Conservation (phyloP, 176 grass and related monocot species). For the Hordeum vulgare region MorexV3_pseudomolecules_assembly NC_058521.1:542739480-542739979, state of each 20-base stretch:
- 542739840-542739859: constrained; percentile 85
- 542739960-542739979: constrained; percentile 72
- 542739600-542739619: constrained; percentile 57
- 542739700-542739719: constrained; percentile 68
- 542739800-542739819: constrained; percentile 24
- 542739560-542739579: constrained; percentile 81
- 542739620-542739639: constrained; percentile 50
- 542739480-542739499: constrained; percentile 59
- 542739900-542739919: constrained; percentile 71
- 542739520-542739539: constrained; percentile 31
- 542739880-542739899: constrained; percentile 70
- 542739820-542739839: constrained; percentile 62
- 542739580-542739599: constrained; percentile 81
- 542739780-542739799: constrained; percentile 17
- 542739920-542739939: constrained; percentile 87
- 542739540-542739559: constrained; percentile 68
- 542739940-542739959: constrained; percentile 57
- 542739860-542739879: constrained; percentile 94
- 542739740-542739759: constrained; percentile 31
- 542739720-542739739: constrained; percentile 85
- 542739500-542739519: constrained; percentile 50
- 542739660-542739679: constrained; percentile 46
- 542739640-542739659: constrained; percentile 32
- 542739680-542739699: constrained; percentile 61
- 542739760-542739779: constrained; percentile 68